These are phyloP conservation scores for Capronia coronata DNA, from an alignment of 2,329 filamentous ascomycete species.

Conservation along the genomic window DNA sequence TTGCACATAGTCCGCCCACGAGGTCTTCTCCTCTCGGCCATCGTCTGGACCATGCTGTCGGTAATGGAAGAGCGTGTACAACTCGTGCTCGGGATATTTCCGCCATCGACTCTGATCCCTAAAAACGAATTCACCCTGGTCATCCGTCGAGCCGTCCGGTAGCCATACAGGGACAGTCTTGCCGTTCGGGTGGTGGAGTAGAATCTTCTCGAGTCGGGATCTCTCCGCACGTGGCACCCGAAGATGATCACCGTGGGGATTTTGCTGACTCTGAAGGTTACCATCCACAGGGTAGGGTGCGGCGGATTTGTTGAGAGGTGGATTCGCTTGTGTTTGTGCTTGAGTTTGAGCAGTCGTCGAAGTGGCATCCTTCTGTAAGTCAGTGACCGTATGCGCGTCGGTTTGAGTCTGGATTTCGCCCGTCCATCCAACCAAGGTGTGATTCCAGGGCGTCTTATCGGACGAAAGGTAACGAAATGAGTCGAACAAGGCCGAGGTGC, in stretches of 20 bases:
- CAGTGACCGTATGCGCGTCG: conserved; percentile 12
- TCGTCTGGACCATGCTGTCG: conserved; percentile 88
- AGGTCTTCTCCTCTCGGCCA: conserved; percentile 69
- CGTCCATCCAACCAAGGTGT: conserved; percentile 90
- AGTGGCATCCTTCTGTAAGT: conserved; percentile 8
- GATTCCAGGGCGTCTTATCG: conserved; percentile 77
- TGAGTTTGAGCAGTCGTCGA: conserved; percentile 5
- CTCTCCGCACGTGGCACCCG: conserved; percentile 66
- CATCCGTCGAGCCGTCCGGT: conserved; percentile 64
- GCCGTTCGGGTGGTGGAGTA: conserved; percentile 66
- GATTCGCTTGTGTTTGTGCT: conserved; percentile 48
- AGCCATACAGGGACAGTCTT: conserved; percentile 86
- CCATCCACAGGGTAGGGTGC: conserved; percentile 42
- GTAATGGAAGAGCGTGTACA: conserved; percentile 93
- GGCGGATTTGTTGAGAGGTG: conserved; percentile 37
- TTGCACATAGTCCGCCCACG: conserved; percentile 88
- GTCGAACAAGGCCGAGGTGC: conserved; percentile 87
- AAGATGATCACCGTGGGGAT: conserved; percentile 59
- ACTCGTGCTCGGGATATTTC: conserved; percentile 80
- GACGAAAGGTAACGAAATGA: conserved; percentile 84
- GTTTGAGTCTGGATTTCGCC: conserved; percentile 62
- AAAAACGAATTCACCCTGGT: conserved; percentile 62
- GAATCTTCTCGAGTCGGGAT: conserved; percentile 63
- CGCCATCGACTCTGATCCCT: conserved; percentile 83
- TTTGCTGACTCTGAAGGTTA: conserved; percentile 1